Evolutionary conservation across 768 basidiomycete species (phyloP), one percentile per base, ranked within the genome.

Genomic region (Hericium coralloides): DNA sequence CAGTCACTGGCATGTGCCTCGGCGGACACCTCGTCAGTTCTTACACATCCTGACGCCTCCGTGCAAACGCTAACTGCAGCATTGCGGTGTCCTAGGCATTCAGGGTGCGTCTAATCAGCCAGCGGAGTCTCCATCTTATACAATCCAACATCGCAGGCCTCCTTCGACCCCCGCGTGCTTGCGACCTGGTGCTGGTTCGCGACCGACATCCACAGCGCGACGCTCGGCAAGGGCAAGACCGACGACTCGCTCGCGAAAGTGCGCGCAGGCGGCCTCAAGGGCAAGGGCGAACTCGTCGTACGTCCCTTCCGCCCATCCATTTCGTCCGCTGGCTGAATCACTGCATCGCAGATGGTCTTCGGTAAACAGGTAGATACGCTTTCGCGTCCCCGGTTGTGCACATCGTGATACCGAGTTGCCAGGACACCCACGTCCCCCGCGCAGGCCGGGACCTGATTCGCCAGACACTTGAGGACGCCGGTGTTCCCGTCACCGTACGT

Each of bases 391-490:
- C 31, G 23, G n/a, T 39, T 53, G 39, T 5, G 48, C 38, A 37
- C 25, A 36, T 12, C 31, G 14, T 31, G 43, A 12, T 3, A 10
- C 9, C 31, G 51, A 4, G 8, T 31, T 31, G 6, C 31, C 43
- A 92, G 86, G 94, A 98, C 69, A 97, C 93, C 0, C 94, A 98
- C 64, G 92, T 97, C 50, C 91, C 93, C 22, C 84, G 93, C 38
- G 80, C 74, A 18, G 95, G 95, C 3, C 76, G 95, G 23, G 89
- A 92, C 64, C 71, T 95, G 56, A 93, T 98, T 58, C 81, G 95
- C 48, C 79, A 81, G 49, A 81, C 80, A 0, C 75, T 98, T 38
- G 93, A 97, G 59, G 90, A 95, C 63, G 85, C 86, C 10, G 78
- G 84, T 20, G 79, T 92, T 43, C 67, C 79, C 1, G 77, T 77